A percentile compares a stretch with the other conserved stretches of the same genome.
These are phyloP conservation scores for Sisymbrium altissimum DNA, from an alignment of 345 rosid species.

Conservation along the genomic window DNA sequence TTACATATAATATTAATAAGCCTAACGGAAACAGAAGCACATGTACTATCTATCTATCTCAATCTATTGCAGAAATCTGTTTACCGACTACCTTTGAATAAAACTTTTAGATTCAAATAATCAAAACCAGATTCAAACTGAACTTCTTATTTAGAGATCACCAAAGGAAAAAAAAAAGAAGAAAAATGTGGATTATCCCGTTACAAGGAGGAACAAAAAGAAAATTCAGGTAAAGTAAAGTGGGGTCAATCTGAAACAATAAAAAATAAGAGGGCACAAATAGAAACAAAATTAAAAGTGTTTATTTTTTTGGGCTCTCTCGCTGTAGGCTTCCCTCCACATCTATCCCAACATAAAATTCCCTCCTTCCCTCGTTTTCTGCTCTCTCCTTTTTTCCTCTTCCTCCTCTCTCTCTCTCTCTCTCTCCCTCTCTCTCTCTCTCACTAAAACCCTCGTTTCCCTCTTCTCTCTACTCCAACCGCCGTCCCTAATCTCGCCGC, in stretches of 20 bases:
- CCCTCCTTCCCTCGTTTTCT: slow-evolving; percentile 77
- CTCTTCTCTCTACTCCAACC: slow-evolving; percentile 1
- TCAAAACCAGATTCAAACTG: slow-evolving; percentile 3
- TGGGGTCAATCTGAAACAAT: slow-evolving; percentile 26
- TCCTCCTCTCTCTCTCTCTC: slow-evolving; percentile 23
- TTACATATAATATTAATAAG: not conserved
- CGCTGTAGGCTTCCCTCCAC: slow-evolving; percentile 62
- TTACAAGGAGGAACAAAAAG: slow-evolving; percentile 3
- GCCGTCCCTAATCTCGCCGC: slow-evolving; percentile 32
- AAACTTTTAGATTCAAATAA: not conserved
- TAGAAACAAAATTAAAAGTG: slow-evolving; percentile 7
- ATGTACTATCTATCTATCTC: slow-evolving; percentile 18
- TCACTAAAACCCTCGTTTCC: slow-evolving; percentile 17
- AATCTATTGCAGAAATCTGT: slow-evolving; percentile 27
- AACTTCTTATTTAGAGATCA: too few relatives aligned
- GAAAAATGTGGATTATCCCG: not conserved
- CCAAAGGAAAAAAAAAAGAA: too few relatives aligned
- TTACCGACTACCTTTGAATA: slow-evolving; percentile 25
- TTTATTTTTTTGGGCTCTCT: not conserved
- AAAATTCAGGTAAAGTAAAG: slow-evolving; percentile 5
- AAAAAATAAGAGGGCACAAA: slow-evolving; percentile 24
- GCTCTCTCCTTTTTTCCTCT: slow-evolving; percentile 32
- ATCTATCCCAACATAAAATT: slow-evolving; percentile 60
- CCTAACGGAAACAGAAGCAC: slow-evolving; percentile 35
- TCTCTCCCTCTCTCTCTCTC: slow-evolving; percentile 36